Evolutionary conservation across 2,329 filamentous ascomycete species (phyloP).

Genomic region (Dendrostoma leiphaemia): DNA sequence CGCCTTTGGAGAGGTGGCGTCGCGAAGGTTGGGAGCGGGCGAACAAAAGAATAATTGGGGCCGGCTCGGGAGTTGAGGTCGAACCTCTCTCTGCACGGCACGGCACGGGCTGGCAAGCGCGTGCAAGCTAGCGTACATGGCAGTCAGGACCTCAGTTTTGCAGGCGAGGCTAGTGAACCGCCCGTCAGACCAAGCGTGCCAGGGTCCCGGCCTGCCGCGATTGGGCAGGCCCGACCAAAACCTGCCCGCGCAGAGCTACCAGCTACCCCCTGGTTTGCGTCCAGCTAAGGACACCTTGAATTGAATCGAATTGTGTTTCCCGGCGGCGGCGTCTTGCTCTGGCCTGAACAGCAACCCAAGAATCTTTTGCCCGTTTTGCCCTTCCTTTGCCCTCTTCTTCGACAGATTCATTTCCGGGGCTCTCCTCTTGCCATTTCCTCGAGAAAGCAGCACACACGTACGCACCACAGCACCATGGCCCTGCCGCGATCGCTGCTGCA

Average conservation of each 20-base stretch:
- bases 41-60: constrained; percentile 11
- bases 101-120: constrained; percentile 18
- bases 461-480: constrained; percentile 41
- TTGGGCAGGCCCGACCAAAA: neutral
- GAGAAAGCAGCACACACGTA: neutral
- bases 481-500: constrained; percentile 52
- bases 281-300: constrained; percentile 18
- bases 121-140: too few species aligned
- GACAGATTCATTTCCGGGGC: too few species aligned
- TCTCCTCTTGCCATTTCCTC: too few species aligned
- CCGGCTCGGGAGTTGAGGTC: neutral
- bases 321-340: too few species aligned
- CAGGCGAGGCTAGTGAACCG: too few species aligned
- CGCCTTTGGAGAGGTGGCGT: neutral
- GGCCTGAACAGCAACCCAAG: too few species aligned
- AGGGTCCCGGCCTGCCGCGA: neutral
- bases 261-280: constrained; percentile 7
- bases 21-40: neutral
- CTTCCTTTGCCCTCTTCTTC: neutral
- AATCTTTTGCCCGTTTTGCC: neutral
- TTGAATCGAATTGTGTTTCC: too few species aligned
- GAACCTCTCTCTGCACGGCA: too few species aligned
- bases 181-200: too few species aligned
- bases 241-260: neutral
- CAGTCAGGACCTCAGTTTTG: too few species aligned